phyloP scores from a whole-genome alignment of 2,329 filamentous ascomycete genomes.

The Dactylellina leptospora region DNA sequence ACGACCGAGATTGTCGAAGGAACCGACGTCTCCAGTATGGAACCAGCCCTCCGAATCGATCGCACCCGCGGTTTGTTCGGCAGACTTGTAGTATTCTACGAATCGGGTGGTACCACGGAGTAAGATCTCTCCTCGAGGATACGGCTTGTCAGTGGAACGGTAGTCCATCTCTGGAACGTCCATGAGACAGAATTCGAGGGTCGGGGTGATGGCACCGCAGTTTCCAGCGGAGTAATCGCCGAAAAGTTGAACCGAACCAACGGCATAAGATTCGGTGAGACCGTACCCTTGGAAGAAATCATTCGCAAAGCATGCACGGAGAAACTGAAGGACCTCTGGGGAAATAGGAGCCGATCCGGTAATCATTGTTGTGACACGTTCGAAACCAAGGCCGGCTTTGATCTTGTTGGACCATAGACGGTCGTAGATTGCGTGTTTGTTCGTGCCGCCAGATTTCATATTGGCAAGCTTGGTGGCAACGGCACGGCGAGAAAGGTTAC shows the following conservation, averaged over 20 bases:
- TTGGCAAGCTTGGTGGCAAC: conserved; percentile 81
- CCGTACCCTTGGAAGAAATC: conserved; percentile 88
- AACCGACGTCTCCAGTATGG: conserved; percentile 90
- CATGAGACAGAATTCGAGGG: conserved; percentile 78
- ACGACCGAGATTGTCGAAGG: conserved; percentile 83
- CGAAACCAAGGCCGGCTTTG: conserved; percentile 79
- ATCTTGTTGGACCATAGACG: conserved; percentile 93
- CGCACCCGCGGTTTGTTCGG: conserved; percentile 82
- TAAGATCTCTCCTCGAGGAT: conserved; percentile 88
- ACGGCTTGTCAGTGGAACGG: conserved; percentile 82
- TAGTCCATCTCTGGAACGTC: conserved; percentile 97
- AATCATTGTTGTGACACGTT: conserved; percentile 76
- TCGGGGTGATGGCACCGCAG: conserved; percentile 76
- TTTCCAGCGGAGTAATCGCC: conserved; percentile 80
- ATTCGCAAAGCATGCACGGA: conserved; percentile 82
- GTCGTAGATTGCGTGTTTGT: conserved; percentile 80
- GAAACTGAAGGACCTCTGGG: conserved; percentile 84
- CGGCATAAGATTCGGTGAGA: conserved; percentile 90
- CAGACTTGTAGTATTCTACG: conserved; percentile 87
- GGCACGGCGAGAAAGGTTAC: conserved; percentile 80
- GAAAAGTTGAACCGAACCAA: conserved; percentile 73
- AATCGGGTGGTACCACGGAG: conserved; percentile 83
- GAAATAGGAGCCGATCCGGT: conserved; percentile 92
- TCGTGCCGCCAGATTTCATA: conserved; percentile 80
- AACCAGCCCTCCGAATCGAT: conserved; percentile 95